Percentiles rank a stretch among this genome's conserved stretches.
phyloP scores from a whole-genome alignment of 1,139 yeast genomes.

The Meyerozyma carpophila region DNA sequence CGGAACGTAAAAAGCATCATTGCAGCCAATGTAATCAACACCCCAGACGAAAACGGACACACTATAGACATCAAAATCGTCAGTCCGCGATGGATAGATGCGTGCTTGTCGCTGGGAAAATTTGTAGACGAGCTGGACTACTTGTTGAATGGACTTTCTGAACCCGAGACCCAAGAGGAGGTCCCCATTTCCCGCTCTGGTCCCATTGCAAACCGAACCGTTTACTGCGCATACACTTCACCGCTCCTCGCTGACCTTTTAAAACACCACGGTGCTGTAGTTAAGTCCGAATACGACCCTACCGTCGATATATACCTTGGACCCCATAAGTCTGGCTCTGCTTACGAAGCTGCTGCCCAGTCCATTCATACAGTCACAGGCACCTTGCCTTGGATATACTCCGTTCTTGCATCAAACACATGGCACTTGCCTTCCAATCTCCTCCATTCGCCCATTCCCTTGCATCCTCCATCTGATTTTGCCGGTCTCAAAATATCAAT shows the following conservation, averaged over 20 bases:
- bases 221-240: neutral
- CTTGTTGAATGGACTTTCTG: conserved; percentile 26
- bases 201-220: neutral
- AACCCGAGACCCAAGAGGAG: neutral
- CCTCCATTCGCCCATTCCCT: conserved; percentile 69
- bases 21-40: conserved; percentile 34
- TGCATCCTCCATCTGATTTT: conserved; percentile 47
- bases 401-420: conserved; percentile 49
- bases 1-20: conserved; percentile 46
- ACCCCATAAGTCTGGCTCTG: conserved; percentile 53
- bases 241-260: neutral
- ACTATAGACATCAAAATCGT: conserved; percentile 52
- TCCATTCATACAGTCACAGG: conserved; percentile 45
- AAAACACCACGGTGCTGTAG: conserved; percentile 28
- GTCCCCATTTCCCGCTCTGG: neutral
- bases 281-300: conserved; percentile 12
- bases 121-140: conserved; percentile 52
- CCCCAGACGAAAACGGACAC: conserved; percentile 23
- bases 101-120: conserved; percentile 52
- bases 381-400: conserved; percentile 69
- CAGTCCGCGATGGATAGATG: conserved; percentile 72
- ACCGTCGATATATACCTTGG: conserved; percentile 62
- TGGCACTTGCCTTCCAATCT: conserved; percentile 62
- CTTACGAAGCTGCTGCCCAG: conserved; percentile 24
- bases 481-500: conserved; percentile 52